Evolutionary conservation across 2,329 filamentous ascomycete species (phyloP).

Genomic region (Diaporthe humulicola): DNA sequence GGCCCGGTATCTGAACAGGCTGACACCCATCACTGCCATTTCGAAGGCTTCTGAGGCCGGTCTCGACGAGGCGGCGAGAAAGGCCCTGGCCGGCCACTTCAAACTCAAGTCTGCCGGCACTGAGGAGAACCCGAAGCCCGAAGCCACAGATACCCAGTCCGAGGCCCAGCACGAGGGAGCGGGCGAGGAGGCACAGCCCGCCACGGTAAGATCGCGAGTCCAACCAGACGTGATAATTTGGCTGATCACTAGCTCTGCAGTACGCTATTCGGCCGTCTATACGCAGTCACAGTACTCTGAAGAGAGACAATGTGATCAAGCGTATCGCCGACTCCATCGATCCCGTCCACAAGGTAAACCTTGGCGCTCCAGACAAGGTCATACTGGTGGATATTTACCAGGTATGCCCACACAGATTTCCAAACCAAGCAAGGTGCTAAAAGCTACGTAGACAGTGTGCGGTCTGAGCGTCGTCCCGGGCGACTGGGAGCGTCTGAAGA

Average conservation of each 20-base stretch:
- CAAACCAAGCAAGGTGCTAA: background rate
- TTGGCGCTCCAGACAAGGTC: conserved; percentile 82
- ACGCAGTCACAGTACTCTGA: conserved; percentile 78
- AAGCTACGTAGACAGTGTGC: conserved; percentile 71
- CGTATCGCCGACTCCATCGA: conserved; percentile 76
- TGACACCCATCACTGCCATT: conserved; percentile 65
- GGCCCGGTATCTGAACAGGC: conserved; percentile 68
- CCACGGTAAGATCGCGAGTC: conserved; percentile 12
- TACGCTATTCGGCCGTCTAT: conserved; percentile 88
- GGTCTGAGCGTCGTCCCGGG: conserved; percentile 84
- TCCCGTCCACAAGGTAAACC: conserved; percentile 79
- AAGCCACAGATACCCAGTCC: conserved; percentile 36
- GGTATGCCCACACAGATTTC: conserved; percentile 58
- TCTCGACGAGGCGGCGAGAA: conserved; percentile 73
- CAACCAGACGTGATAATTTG: background rate
- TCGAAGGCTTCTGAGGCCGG: conserved; percentile 78
- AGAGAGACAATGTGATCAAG: conserved; percentile 78
- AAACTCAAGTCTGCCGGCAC: conserved; percentile 62
- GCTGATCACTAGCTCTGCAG: conserved; percentile 55
- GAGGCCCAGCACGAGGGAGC: conserved; percentile 35
- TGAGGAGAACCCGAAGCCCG: conserved; percentile 42
- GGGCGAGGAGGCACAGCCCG: conserved; percentile 34
- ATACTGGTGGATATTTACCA: conserved; percentile 86
- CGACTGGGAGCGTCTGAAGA: conserved; percentile 81
- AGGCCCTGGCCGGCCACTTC: conserved; percentile 76